Conservation (phyloP, 352 stramenopile species). For the Thalassiosira allenii region DNA sequence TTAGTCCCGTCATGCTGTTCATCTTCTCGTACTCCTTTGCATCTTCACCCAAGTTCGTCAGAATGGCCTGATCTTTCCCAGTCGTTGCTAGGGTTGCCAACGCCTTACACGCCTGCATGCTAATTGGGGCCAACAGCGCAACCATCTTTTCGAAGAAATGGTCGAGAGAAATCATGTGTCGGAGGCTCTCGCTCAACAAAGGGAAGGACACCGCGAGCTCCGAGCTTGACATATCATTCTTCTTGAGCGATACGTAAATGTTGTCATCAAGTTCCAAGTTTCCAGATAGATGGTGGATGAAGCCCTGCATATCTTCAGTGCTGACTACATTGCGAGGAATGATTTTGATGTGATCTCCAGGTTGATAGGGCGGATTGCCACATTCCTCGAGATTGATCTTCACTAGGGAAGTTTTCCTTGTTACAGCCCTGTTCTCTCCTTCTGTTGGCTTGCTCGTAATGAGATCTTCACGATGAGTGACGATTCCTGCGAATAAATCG, state of each 20-base stretch:
- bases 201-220: conserved; percentile 29
- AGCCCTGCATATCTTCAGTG: conserved; percentile 26
- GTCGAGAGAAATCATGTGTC: conserved; percentile 14
- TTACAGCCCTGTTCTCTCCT: conserved; percentile 19
- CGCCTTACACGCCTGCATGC: conserved; percentile 34
- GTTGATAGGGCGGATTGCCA: conserved; percentile 47
- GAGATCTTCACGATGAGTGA: conserved; percentile 30
- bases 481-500: conserved; percentile 20
- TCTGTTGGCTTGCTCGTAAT: conserved; percentile 3
- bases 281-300: conserved; percentile 17
- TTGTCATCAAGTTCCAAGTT: conserved; percentile 32
- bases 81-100: conserved; percentile 30
- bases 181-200: conserved; percentile 25
- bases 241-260: conserved; percentile 44
- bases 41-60: conserved; percentile 22
- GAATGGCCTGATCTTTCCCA: conserved; percentile 23
- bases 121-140: conserved; percentile 27
- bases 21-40: conserved; percentile 38
- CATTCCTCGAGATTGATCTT: conserved; percentile 39
- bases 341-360: conserved; percentile 40
- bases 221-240: conserved; percentile 37
- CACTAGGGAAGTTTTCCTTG: conserved; percentile 34
- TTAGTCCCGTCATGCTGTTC: conserved; percentile 29
- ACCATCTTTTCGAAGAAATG: conserved; percentile 44
- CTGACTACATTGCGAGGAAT: conserved; percentile 35